Base-by-base conservation (phyloP, 345 rosid species). In the Gossypium stocksii region DNA sequence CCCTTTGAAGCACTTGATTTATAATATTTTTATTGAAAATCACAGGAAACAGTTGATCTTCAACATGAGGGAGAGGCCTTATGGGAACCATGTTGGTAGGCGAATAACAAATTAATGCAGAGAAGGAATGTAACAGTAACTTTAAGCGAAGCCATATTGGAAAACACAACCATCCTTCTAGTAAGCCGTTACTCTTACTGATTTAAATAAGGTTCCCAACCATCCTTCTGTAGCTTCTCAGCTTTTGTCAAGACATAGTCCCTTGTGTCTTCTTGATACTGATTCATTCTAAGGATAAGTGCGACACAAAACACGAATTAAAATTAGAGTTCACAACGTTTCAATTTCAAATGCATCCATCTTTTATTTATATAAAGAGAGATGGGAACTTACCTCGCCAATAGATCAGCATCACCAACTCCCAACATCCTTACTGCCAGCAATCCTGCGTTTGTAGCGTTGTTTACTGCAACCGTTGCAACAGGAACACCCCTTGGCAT, bases 401-500 rank as follows among this genome's bases (percentile, higher is more conserved):
- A 74, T 23, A 93, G 86, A 59, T 91, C 94, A 54, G 89, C 22
- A 89, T 91, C 89, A 66, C 90, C 84, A 57, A 85, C 82, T 45
- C 94, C 98, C 66, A 93, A 81, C 81, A 90, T 88, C 84, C 93
- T 82, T 34, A 93, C 87, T 1, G 97, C 92, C 52, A 95, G 83
- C 78, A 95, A 83, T 41, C 97, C 97, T 7, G 99, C 98, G 70
- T 90, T 91, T 41, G 92, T 90, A 3, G 98, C 91, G 68, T 93
- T 93, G 79, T 93, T 89, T 61, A 93, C 84, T 63, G 98, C 99
- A 22, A 95, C 98, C 3, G 97, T 93, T 1, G 98, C 99, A 17
- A 93, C 97, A 22, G 98, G 99, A 27, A 95, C 98, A 59, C 98
- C 98, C 74, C 94, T 88, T 2, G 94, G 97, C 99, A 95, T 93